These are phyloP conservation scores for Emmonsiellopsis sp. DNA, from an alignment of 2,329 filamentous ascomycete species.

Conservation along the genomic window DNA sequence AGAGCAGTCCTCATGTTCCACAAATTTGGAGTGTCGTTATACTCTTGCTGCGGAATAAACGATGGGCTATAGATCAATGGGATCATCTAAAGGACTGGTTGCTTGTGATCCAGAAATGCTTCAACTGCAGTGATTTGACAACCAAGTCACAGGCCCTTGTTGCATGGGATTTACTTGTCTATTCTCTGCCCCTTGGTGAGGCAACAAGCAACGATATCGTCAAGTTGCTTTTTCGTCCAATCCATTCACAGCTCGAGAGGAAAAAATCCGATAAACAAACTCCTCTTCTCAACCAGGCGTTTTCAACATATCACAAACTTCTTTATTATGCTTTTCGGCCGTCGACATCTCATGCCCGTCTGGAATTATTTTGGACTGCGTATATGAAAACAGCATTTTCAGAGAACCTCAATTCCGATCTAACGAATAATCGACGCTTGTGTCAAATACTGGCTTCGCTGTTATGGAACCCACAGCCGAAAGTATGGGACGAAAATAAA, in stretches of 20 bases:
- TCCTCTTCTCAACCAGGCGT: conserved; percentile 43
- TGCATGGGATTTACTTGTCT: conserved; percentile 81
- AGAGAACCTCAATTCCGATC: conserved; percentile 42
- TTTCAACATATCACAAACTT: conserved; percentile 69
- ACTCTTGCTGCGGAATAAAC: conserved; percentile 59
- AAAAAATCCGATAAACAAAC: conserved; percentile 45
- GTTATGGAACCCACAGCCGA: conserved; percentile 40
- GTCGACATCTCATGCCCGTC: conserved; percentile 52
- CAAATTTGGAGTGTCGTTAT: conserved; percentile 83
- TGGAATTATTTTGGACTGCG: conserved; percentile 70
- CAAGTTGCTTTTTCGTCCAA: conserved; percentile 59
- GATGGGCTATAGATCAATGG: conserved; percentile 57
- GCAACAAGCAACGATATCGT: conserved; percentile 46
- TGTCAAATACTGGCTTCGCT: conserved; percentile 66
- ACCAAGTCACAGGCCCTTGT: conserved; percentile 69
- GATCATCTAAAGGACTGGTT: conserved; percentile 67
- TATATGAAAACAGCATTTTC: conserved; percentile 59
- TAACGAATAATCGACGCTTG: conserved; percentile 50
- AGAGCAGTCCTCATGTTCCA: conserved; percentile 59
- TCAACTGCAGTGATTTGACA: conserved; percentile 65
- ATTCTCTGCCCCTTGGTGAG: conserved; percentile 58
- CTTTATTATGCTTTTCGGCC: conserved; percentile 78
- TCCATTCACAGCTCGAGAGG: conserved; percentile 59
- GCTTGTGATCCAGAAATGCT: conserved; percentile 67
- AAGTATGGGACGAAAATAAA: conserved; percentile 62